phyloP scores from a whole-genome alignment of 169 alveolate species.

The Eimeria brunetti region DNA sequence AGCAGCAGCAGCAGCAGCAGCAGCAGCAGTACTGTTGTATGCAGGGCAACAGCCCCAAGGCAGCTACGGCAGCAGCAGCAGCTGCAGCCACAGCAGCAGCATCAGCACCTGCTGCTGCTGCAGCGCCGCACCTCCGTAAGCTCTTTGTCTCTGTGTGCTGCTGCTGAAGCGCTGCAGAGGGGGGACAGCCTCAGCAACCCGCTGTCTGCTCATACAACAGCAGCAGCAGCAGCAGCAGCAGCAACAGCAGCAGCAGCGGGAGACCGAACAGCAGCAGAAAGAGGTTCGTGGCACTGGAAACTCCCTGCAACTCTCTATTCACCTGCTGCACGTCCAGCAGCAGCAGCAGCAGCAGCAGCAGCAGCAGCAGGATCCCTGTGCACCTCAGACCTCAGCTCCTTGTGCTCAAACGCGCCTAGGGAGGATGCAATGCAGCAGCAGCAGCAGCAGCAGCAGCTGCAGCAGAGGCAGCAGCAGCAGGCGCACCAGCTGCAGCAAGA shows the following conservation, averaged over 20 bases:
- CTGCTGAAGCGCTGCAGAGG: background rate
- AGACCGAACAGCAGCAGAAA: background rate
- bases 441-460: constrained; percentile 35
- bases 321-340: constrained; percentile 33
- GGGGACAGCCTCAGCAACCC: background rate
- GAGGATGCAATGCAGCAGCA: constrained; percentile 18
- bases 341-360: constrained; percentile 62
- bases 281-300: background rate
- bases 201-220: background rate
- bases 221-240: constrained; percentile 28
- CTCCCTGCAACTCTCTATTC: background rate
- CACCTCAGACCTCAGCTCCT: background rate
- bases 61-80: constrained; percentile 20
- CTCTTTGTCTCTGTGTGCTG: background rate
- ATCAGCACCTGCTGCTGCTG: constrained; percentile 30
- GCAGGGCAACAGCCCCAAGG: background rate
- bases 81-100: background rate
- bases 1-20: constrained; percentile 29
- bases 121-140: background rate
- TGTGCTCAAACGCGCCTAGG: background rate
- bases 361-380: background rate
- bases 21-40: background rate
- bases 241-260: constrained; percentile 40
- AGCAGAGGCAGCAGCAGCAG: constrained; percentile 48
- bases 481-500: constrained; percentile 11